A percentile compares a stretch with the other conserved stretches of the same genome.
Evolutionary conservation across 345 rosid species (phyloP).

Genomic region (Arabis alpina): DNA sequence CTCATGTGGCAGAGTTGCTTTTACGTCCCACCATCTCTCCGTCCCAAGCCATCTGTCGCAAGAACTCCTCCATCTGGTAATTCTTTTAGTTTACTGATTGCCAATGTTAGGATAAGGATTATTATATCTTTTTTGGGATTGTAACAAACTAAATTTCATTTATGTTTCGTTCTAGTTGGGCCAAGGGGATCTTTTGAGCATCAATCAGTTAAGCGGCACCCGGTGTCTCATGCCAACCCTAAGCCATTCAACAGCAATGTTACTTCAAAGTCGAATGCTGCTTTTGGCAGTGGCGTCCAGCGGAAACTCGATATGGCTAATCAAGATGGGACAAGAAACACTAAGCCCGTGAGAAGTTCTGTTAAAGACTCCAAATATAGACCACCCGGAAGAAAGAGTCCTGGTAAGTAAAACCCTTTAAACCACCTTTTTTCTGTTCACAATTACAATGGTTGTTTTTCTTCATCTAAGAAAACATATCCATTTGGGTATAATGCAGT

Average conservation of each 20-base stretch:
- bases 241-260: conserved; percentile 52
- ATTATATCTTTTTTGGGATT: neutral
- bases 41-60: conserved; percentile 55
- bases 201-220: conserved; percentile 55
- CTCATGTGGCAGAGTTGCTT: conserved; percentile 76
- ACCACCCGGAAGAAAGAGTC: conserved; percentile 77
- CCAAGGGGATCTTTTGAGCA: conserved; percentile 62
- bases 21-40: conserved; percentile 90
- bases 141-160: neutral
- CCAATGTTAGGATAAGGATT: neutral
- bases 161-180: conserved; percentile 48
- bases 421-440: neutral
- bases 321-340: conserved; percentile 60
- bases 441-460: neutral
- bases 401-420: conserved; percentile 57
- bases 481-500: conserved; percentile 17
- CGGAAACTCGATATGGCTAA: conserved; percentile 70
- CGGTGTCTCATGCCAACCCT: conserved; percentile 54
- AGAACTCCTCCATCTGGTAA: conserved; percentile 82
- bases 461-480: neutral
- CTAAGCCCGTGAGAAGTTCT: conserved; percentile 50
- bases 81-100: neutral
- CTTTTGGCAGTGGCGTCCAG: conserved; percentile 68
- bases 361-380: conserved; percentile 63
- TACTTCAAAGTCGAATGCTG: conserved; percentile 56